Evolutionary conservation across 371 early-diverging fungal species (phyloP), one percentile per base, ranked within the genome.

Genomic region (Blastocladiella emersonii): DNA sequence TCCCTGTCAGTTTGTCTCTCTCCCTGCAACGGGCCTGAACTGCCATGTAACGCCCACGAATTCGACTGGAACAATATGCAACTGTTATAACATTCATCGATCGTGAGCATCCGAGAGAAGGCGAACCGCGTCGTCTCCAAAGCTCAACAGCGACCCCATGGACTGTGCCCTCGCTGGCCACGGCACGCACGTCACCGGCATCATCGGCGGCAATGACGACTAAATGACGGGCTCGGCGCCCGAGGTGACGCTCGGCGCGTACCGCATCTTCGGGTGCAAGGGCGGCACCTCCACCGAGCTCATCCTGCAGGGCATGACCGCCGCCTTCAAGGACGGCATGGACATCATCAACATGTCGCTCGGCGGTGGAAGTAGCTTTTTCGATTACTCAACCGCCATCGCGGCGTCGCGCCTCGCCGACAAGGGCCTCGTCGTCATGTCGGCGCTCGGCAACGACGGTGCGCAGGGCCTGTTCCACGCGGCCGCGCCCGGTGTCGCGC

Each of bases 331-430:
- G n/a, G n/a, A n/a, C n/a, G n/a, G n/a, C n/a, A n/a, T n/a, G n/a
- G n/a, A n/a, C n/a, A n/a, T n/a, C 27, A 83, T 87, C 63, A 87
- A 82, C 70, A 74, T 91, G 64, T 86, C 86, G 64, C 67, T 90
- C 53, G 92, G 92, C 36, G 77, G 76, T 10, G 73, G 77, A 21
- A 76, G 77, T 63, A 77, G 73, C 48, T 87, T 82, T 81, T 67
- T 70, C 57, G 76, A 82, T 39, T 77, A 79, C 65, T 73, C 81
- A 17, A 68, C 75, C 21, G 71, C 85, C 0, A 67, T 73, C 8
- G 75, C 80, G 0, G 82, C 81, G 5, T 66, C 80, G 45, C 70
- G 74, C 4, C 74, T 87, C 23, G 68, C 56, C 3, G 19, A 30
- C 30, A 13, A 23, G 13, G 56, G 23, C 34, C 0, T 1, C 0